Percentiles rank a stretch among this genome's conserved stretches.
phyloP scores from a whole-genome alignment of 371 early-diverging fungal genomes.

The Mortierella sp. region DNA sequence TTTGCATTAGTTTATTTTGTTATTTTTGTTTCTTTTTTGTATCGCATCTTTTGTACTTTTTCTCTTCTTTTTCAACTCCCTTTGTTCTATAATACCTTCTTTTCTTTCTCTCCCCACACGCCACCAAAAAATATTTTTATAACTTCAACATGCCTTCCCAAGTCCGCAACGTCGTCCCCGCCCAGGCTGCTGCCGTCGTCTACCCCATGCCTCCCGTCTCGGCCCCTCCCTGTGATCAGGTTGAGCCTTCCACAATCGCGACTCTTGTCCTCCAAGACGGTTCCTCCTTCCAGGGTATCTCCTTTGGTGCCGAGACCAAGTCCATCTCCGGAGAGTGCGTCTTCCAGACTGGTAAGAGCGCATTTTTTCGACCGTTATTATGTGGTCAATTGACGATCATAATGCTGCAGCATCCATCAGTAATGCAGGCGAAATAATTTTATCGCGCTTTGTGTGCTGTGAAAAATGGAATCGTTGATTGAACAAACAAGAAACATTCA shows the following conservation, averaged over 20 bases:
- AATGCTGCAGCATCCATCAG: neutral
- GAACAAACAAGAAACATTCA: neutral
- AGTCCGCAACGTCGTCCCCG: conserved; percentile 19
- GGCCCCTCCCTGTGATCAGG: conserved; percentile 63
- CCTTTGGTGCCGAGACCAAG: conserved; percentile 92
- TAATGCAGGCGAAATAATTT: too few relatives aligned
- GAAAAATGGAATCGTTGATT: neutral
- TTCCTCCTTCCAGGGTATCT: conserved; percentile 88
- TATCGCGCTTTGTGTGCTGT: neutral
- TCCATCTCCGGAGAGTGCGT: conserved; percentile 97
- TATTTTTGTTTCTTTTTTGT: conserved; percentile 16
- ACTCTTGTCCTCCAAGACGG: conserved; percentile 90
- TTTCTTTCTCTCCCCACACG: neutral
- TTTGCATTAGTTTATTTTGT: conserved; percentile 21
- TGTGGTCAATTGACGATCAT: neutral
- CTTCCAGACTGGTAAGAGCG: conserved; percentile 91
- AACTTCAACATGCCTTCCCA: conserved; percentile 39
- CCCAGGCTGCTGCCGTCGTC: conserved; percentile 23
- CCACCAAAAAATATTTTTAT: conserved; percentile 14
- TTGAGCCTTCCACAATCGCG: conserved; percentile 67
- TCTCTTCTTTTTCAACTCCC: neutral
- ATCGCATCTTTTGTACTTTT: conserved; percentile 29
- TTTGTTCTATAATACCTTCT: conserved; percentile 18
- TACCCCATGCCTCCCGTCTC: conserved; percentile 71
- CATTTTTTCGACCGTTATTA: neutral